Base-by-base conservation (phyloP, 2,329 filamentous ascomycete species). In the Paradendryphiella salina region DNA sequence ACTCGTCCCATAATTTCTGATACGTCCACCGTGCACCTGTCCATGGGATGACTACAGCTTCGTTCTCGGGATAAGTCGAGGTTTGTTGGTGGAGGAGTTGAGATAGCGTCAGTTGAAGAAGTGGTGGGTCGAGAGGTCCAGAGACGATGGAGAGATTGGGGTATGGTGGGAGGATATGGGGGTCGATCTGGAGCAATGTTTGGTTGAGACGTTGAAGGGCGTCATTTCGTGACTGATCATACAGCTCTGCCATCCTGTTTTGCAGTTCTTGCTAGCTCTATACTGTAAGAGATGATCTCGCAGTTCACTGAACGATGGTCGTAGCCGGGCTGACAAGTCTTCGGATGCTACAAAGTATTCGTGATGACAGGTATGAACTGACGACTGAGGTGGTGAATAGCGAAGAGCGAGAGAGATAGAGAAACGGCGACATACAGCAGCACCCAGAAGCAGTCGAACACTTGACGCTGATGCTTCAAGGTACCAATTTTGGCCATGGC, bases 31-130 rank as follows among this genome's bases (percentile, higher is more conserved):
- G 79, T 3, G 86, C 82, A 1, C 84, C 85, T 0, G 87, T 90
- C 87, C 87, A 91, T 0, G 88, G 86, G 42, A 88, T 87, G 18
- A 91, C 80, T 34, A 92, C 73, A 53, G 84, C 88, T 67, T 91
- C 87, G 46, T 82, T 79, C 42, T 81, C 77, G 18, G 84, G 82
- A 69, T 88, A 84, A 39, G 84, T 79, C 41, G 83, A 78, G 36
- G 82, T 85, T 73, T 92, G 88, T 11, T 89, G 78, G 52, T 87
- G 85, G 32, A 92, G 79, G 1, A 92, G 79, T 66, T 89, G 85
- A 5, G 86, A 85, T 6, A 92, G 79, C 0, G 87, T 90, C 41
- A 90, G 75, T 52, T 90, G 83, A 39, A 89, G 78, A 31, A 92
- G 79, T 1, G 85, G 84, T 50, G 87, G 85, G 57, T 89, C 81